Conservation (phyloP, 768 basidiomycete species). For the Lentinula edodes region DNA sequence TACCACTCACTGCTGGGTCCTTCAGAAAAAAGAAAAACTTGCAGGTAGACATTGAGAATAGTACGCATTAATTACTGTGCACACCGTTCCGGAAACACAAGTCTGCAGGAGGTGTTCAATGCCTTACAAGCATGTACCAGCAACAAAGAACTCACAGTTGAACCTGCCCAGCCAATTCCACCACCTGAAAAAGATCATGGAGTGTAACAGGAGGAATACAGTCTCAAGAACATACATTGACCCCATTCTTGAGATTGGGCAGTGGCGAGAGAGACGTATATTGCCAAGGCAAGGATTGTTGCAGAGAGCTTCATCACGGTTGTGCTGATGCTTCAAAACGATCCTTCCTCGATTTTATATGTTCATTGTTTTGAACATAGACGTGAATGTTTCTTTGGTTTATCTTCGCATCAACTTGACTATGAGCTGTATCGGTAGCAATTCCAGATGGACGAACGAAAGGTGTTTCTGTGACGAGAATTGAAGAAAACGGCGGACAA, state of each 20-base stretch:
- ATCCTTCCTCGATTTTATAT: neutral
- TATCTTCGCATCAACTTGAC: constrained; percentile 4
- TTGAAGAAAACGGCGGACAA: neutral
- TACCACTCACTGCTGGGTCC: neutral
- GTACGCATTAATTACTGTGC: constrained; percentile 11
- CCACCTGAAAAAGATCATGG: constrained; percentile 6
- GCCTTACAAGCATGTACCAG: neutral
- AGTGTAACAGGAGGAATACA: neutral
- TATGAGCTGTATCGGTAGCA: neutral
- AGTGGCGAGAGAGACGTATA: neutral
- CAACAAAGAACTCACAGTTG: constrained; percentile 7
- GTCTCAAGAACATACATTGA: constrained; percentile 6
- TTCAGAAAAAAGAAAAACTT: neutral
- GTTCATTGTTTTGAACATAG: no score
- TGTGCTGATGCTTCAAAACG: neutral
- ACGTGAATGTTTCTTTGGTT: neutral
- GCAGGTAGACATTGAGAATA: constrained; percentile 9
- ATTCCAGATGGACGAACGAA: neutral
- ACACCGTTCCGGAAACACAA: constrained; percentile 14
- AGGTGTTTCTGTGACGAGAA: neutral
- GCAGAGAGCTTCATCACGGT: neutral
- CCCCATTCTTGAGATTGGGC: constrained; percentile 8
- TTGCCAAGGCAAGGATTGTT: neutral
- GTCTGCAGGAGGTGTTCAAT: neutral
- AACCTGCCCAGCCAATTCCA: constrained; percentile 13